Base-by-base conservation (phyloP, 352 stramenopile species). In the Pelagophyceae sp. region DNA sequence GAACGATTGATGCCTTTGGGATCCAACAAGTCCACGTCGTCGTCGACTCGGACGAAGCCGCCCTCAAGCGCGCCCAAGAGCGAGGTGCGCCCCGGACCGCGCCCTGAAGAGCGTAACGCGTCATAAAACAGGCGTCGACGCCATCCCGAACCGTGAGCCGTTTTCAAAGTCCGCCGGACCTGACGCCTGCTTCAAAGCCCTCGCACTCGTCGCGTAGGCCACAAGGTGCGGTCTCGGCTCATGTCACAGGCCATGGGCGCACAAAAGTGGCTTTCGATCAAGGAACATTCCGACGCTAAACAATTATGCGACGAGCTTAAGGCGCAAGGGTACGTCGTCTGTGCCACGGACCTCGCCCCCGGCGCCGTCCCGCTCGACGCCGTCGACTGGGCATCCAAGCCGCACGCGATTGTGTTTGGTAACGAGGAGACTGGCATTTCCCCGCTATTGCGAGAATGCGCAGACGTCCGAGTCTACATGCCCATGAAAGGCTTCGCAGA, bases 401-500 rank as follows among this genome's bases (percentile, higher is more conserved):
- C 27, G 3, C 29, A 61, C 58, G 45, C 63, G 23, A 85, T 94
- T 70, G 86, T 92, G 37, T 89, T 94, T 82, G 90, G 90, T 11
- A 94, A 94, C 79, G 90, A 94, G 85, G 83, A 91, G 50, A 64
- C 77, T 40, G 90, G 90, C 29, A 91, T 94, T 75, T 89, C 86
- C 19, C 78, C 89, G n/a, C 77, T 86, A 65, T 86, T 92, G 80
- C 84, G 81, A 50, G 45, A 80, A 29, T 74, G 87, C 27, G 81
- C 87, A 0, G 90, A 94, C 83, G 81, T 85, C 72, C 86, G 84
- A 3, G 91, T 94, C 77, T 84, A 86, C 38, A 77, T 94, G 35
- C 89, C 89, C 27, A 94, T 94, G 90, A 83, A 76, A 75, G 90
- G 90, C 23, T 93, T 94, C 81, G 89, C 89, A 1, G 87, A 93